phyloP scores from a whole-genome alignment of 495 filamentous ascomycete genomes.

The Schizothecium vesticola region DNA sequence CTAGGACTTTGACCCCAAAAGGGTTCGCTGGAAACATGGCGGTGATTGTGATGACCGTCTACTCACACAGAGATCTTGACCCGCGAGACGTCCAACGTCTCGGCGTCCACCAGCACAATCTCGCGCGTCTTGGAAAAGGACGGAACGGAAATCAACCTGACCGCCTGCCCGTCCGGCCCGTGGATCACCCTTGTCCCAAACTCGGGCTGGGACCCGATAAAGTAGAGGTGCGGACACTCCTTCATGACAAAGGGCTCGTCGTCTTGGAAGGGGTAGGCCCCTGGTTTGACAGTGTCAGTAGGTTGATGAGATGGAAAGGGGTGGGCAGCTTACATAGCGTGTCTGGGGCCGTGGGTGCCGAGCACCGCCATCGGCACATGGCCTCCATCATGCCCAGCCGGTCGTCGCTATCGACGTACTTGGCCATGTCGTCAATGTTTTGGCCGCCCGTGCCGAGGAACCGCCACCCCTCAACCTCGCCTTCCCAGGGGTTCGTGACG shows the following conservation, averaged over 20 bases:
- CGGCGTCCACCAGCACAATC: constrained; percentile 78
- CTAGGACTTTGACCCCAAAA: not conserved
- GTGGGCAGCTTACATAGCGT: constrained; percentile 71
- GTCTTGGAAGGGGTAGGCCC: constrained; percentile 92
- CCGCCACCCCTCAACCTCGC: constrained; percentile 79
- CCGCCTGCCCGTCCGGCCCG: constrained; percentile 55
- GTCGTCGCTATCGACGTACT: constrained; percentile 74
- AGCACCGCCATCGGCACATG: constrained; percentile 83
- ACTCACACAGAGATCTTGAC: constrained; percentile 44
- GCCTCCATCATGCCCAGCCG: constrained; percentile 83
- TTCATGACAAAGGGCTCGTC: constrained; percentile 80
- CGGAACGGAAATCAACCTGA: constrained; percentile 73
- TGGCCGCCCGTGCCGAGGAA: constrained; percentile 83
- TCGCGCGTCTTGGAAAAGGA: constrained; percentile 75
- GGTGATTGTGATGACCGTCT: not conserved
- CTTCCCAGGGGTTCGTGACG: constrained; percentile 91
- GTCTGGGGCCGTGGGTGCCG: constrained; percentile 93
- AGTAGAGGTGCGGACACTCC: constrained; percentile 83
- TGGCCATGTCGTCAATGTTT: constrained; percentile 87
- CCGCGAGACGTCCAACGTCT: constrained; percentile 71
- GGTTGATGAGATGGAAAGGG: not conserved
- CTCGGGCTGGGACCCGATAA: constrained; percentile 78
- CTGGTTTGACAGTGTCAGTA: constrained; percentile 36
- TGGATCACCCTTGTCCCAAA: constrained; percentile 71
- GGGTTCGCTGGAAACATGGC: not conserved